Percentiles rank a stretch among this genome's conserved stretches.
Evolutionary conservation across 2,329 filamentous ascomycete species (phyloP).

Genomic region (Alternaria sp.): DNA sequence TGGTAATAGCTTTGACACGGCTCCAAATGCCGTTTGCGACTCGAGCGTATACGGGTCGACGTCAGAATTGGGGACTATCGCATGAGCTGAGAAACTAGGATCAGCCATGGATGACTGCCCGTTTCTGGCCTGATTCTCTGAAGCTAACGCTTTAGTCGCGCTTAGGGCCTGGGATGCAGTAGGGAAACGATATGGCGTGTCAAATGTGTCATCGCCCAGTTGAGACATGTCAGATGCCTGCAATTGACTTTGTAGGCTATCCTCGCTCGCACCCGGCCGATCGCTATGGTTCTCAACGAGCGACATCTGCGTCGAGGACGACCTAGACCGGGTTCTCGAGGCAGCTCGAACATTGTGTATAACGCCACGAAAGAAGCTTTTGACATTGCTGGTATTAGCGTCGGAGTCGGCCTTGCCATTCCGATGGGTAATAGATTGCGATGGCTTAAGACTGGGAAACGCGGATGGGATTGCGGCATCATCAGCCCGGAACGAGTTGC

Average conservation of each 20-base stretch:
- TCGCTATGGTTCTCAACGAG: slow-evolving; percentile 11
- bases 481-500: slow-evolving; percentile 5
- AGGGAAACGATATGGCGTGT: background rate
- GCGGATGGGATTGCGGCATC: slow-evolving; percentile 16
- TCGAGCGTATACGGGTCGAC: slow-evolving; percentile 2
- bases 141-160: background rate
- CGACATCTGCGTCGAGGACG: slow-evolving; percentile 18
- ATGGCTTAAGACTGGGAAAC: slow-evolving; percentile 1
- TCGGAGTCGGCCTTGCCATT: slow-evolving; percentile 4
- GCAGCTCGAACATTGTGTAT: slow-evolving; percentile 28
- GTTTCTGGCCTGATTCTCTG: slow-evolving; percentile 19
- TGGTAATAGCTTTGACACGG: slow-evolving; percentile 15
- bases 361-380: slow-evolving; percentile 29
- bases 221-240: background rate
- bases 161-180: slow-evolving; percentile 2
- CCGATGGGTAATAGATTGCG: slow-evolving; percentile 9
- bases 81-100: slow-evolving; percentile 12
- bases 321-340: slow-evolving; percentile 26
- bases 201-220: background rate
- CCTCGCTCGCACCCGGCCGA: slow-evolving; percentile 5
- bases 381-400: slow-evolving; percentile 19
- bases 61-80: slow-evolving; percentile 1
- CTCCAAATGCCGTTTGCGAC: slow-evolving; percentile 1
- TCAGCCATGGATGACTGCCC: slow-evolving; percentile 7
- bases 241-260: slow-evolving; percentile 5